phyloP scores from a whole-genome alignment of 164 flowering plant genomes.

The Vitis labrusca region DNA sequence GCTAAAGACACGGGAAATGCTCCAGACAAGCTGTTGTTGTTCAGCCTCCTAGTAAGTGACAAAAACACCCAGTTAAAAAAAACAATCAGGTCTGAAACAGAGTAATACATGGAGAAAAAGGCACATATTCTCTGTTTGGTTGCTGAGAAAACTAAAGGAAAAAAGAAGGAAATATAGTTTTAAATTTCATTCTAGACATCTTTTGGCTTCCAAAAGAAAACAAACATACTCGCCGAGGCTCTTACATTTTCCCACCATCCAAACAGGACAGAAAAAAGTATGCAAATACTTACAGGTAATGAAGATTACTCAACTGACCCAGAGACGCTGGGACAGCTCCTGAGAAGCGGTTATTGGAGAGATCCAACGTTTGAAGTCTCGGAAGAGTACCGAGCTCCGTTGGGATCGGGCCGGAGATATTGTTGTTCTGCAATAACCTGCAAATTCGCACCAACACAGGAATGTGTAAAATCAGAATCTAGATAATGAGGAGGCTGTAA shows the following conservation, averaged over 20 bases:
- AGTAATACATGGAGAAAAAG: not conserved
- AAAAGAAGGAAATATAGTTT: not conserved
- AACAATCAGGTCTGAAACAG: conserved; percentile 9
- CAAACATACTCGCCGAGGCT: no score
- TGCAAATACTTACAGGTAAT: conserved; percentile 64
- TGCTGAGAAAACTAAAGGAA: not conserved
- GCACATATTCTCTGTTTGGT: not conserved
- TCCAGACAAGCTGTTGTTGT: conserved; percentile 89
- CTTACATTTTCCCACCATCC: conserved; percentile 4
- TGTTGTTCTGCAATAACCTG: conserved; percentile 88
- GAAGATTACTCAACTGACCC: conserved; percentile 63
- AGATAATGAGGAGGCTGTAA: no score
- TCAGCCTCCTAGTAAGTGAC: conserved; percentile 66
- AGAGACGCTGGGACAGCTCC: conserved; percentile 60
- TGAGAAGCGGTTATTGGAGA: conserved; percentile 71
- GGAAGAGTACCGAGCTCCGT: conserved; percentile 63
- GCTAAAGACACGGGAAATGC: conserved; percentile 71
- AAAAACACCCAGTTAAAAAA: conserved; percentile 15
- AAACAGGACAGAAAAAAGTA: conserved; percentile 8
- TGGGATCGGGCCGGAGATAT: conserved; percentile 82
- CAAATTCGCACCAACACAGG: conserved; percentile 8
- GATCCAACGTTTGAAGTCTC: conserved; percentile 81
- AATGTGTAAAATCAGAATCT: not conserved
- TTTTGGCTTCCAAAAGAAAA: no score
- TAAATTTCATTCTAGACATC: not conserved